A percentile compares a stretch with the other conserved stretches of the same genome.
Evolutionary conservation across 768 basidiomycete genomes (phyloP).

Genomic region (Xerocomus potaroensis): DNA sequence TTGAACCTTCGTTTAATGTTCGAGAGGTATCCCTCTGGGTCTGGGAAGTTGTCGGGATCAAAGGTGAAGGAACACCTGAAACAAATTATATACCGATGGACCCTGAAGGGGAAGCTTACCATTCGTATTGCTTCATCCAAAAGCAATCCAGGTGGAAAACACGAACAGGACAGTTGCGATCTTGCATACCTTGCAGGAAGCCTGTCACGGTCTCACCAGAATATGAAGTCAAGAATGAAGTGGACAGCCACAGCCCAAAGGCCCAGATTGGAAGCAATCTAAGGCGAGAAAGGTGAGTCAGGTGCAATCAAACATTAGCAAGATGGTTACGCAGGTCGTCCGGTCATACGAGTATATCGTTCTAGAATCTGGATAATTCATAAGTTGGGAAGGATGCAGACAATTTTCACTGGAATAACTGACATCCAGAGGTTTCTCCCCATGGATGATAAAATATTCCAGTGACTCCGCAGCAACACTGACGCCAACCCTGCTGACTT

Average conservation of each 20-base stretch:
- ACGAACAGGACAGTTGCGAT: slow-evolving; percentile 56
- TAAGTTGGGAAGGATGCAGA: slow-evolving; percentile 1
- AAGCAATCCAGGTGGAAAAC: slow-evolving; percentile 79
- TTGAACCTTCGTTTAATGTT: slow-evolving; percentile 59
- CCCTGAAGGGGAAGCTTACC: slow-evolving; percentile 32
- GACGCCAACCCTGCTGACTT: slow-evolving; percentile 58
- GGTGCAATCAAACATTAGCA: not conserved
- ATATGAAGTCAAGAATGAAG: slow-evolving; percentile 70
- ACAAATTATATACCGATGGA: slow-evolving; percentile 14
- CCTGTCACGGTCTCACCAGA: slow-evolving; percentile 63
- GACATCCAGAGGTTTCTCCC: slow-evolving; percentile 58
- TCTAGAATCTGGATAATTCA: slow-evolving; percentile 12
- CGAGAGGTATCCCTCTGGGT: slow-evolving; percentile 59
- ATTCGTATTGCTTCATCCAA: slow-evolving; percentile 72
- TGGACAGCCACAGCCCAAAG: slow-evolving; percentile 74
- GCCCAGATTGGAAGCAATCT: slow-evolving; percentile 70
- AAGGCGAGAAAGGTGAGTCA: slow-evolving; percentile 9
- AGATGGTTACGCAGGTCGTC: slow-evolving; percentile 13
- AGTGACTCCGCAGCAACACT: slow-evolving; percentile 59
- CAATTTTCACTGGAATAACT: not conserved
- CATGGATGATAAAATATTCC: slow-evolving; percentile 71
- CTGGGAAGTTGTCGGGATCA: slow-evolving; percentile 71
- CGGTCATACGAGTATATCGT: slow-evolving; percentile 20
- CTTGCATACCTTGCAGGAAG: slow-evolving; percentile 68
- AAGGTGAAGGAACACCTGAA: slow-evolving; percentile 70